Evolutionary conservation across 805 yeast species (phyloP).

Genomic region (Metschnikowia anglica): DNA sequence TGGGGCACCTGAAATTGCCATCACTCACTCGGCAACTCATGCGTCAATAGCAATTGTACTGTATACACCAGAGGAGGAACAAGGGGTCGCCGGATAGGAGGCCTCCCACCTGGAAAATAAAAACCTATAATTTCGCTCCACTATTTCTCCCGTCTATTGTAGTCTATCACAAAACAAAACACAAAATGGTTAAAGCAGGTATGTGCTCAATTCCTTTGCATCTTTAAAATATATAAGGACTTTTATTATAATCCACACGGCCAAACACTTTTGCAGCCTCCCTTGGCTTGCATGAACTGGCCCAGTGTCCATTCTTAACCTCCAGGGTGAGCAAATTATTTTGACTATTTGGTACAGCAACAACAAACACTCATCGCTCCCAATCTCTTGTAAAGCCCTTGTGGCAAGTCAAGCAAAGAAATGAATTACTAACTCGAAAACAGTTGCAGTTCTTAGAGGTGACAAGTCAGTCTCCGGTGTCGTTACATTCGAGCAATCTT

Average conservation of each 20-base stretch:
- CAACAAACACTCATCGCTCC: not conserved
- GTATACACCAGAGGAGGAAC: conserved; percentile 2
- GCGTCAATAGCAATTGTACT: not conserved
- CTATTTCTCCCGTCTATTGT: not conserved
- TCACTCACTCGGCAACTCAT: no score
- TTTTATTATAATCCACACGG: no score
- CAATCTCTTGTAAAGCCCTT: not conserved
- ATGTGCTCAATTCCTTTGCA: conserved; percentile 29
- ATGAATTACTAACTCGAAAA: conserved; percentile 17
- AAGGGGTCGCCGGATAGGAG: conserved; percentile 2
- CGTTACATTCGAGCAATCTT: conserved; percentile 80
- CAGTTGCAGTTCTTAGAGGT: conserved; percentile 95
- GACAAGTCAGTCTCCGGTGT: conserved; percentile 86
- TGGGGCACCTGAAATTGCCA: no score
- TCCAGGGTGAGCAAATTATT: conserved; percentile 18
- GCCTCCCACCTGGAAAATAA: conserved; percentile 7
- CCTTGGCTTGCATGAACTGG: conserved; percentile 2
- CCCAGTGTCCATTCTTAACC: conserved; percentile 9
- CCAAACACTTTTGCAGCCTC: conserved; percentile 13
- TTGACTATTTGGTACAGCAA: conserved; percentile 8
- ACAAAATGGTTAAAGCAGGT: conserved; percentile 62
- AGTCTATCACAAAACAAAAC: not conserved
- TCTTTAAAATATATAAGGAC: no score
- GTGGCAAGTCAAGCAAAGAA: not conserved
- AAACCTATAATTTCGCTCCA: conserved; percentile 3